Base-by-base conservation (phyloP, 345 rosid species). In the Eucalyptus leucophloia region DNA sequence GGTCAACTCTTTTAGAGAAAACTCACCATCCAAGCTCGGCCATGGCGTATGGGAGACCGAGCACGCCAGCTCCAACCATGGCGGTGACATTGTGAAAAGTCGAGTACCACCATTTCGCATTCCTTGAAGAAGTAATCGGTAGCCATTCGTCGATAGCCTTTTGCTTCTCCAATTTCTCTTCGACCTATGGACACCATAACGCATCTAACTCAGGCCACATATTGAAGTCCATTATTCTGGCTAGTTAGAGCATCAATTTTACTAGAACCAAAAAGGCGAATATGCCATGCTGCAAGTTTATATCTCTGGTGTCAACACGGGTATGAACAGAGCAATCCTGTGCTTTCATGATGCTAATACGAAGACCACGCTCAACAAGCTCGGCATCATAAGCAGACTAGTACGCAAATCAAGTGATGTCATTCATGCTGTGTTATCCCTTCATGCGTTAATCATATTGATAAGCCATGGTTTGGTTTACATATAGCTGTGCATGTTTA, bases 91-190 rank as follows among this genome's bases (percentile, higher is more conserved):
- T 96, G 96, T 97, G 98, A 90, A 97, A 97, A 56, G 98, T 92
- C 32, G 99, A 91, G 91, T 95, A 95, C 99, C 99, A 97, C 99
- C 99, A 97, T 94, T 94, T 97, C 11, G 96, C 98, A 45, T 96
- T 94, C 81, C 99, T 95, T 7, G 96, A 93, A 11, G 96, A 92
- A 15, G 96, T 95, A 58, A 96, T 95, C 1, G 99, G 99, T 83
- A 96, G 94, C 98, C 99, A 95, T 1, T 95, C 96, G 24, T 96
- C 97, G 18, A 94, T 94, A 12, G 88, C 96, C 91, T 96, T 96
- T 90, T 96, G 93, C 89, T 87, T 93, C 23, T 90, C 95, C 49
- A 45, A 42, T 90, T 69, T 86, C 26, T 94, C 94, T 7, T 91
- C 90, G 14, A 89, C 42, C 90, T 89, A 69, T 28, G 72, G 32